phyloP scores from a whole-genome alignment of 768 basidiomycete species.

The Neoboletus brunneissimus region DNA sequence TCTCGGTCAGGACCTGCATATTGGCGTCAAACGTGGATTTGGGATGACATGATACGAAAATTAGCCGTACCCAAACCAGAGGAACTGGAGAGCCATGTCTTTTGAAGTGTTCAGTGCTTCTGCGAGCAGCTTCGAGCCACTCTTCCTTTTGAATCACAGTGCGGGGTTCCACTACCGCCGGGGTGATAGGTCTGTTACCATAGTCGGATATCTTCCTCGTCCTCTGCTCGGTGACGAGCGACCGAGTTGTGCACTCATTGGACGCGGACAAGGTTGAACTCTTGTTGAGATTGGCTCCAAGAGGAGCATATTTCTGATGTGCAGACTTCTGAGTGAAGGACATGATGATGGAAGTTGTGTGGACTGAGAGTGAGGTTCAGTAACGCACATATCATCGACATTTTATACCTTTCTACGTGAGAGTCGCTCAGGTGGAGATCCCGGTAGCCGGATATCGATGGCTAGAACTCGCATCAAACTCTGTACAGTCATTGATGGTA shows the following conservation, averaged over 20 bases:
- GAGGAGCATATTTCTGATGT: slow-evolving; percentile 7
- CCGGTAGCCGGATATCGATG: background rate
- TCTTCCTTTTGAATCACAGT: slow-evolving; percentile 24
- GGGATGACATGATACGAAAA: background rate
- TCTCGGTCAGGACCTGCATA: slow-evolving; percentile 29
- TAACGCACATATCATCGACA: background rate
- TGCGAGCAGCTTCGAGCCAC: slow-evolving; percentile 30
- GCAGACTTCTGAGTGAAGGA: slow-evolving; percentile 16
- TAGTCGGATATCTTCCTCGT: too few species aligned
- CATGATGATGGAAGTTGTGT: slow-evolving; percentile 10
- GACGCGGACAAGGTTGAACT: too few species aligned
- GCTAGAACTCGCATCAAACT: background rate
- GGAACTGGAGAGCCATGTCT: slow-evolving; percentile 28
- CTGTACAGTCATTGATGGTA: slow-evolving; percentile 16
- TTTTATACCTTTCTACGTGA: slow-evolving; percentile 13
- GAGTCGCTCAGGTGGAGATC: background rate
- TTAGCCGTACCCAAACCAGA: slow-evolving; percentile 29
- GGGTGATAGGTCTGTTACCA: slow-evolving; percentile 20
- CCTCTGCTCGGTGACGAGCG: too few species aligned
- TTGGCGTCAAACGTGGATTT: background rate
- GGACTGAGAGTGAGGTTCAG: background rate
- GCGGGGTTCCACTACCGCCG: slow-evolving; percentile 9
- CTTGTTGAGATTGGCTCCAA: background rate
- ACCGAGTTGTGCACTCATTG: too few species aligned
- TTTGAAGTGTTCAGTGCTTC: slow-evolving; percentile 30